A percentile compares a stretch with the other conserved stretches of the same genome.
phyloP scores from a whole-genome alignment of 2,329 filamentous ascomycete species.

The Apiospora aurea region DNA sequence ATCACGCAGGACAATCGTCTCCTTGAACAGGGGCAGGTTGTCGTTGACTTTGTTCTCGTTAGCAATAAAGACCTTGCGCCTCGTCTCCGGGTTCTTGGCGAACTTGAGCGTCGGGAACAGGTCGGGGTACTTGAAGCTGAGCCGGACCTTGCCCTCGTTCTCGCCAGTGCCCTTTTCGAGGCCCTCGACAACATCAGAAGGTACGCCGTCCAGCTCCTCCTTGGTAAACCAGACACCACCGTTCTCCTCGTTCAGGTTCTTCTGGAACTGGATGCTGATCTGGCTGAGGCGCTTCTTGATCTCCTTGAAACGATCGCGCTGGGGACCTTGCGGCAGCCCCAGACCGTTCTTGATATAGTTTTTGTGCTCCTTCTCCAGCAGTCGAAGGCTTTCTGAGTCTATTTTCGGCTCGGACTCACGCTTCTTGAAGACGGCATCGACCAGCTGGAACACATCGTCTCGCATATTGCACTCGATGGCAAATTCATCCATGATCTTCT shows the following conservation, averaged over 20 bases:
- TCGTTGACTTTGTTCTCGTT: constrained; percentile 83
- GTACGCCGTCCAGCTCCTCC: constrained; percentile 78
- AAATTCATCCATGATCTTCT: constrained; percentile 79
- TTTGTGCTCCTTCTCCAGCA: constrained; percentile 81
- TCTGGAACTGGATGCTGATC: constrained; percentile 77
- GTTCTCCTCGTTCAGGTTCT: constrained; percentile 83
- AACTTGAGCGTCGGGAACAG: constrained; percentile 82
- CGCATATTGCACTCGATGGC: constrained; percentile 81
- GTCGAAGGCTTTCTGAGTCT: constrained; percentile 72
- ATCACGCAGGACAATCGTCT: constrained; percentile 77
- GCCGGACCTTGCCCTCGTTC: constrained; percentile 75
- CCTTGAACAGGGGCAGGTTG: constrained; percentile 77
- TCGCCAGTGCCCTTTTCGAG: constrained; percentile 76
- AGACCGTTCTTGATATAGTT: constrained; percentile 80
- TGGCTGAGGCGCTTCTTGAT: constrained; percentile 82
- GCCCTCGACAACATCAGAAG: constrained; percentile 69
- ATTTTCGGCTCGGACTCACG: constrained; percentile 60
- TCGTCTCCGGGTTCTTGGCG: constrained; percentile 72
- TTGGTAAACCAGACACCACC: constrained; percentile 81
- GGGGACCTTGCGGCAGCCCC: constrained; percentile 70
- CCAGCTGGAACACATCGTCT: constrained; percentile 77
- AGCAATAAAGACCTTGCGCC: constrained; percentile 72
- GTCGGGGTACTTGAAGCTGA: constrained; percentile 86
- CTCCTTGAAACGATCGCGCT: constrained; percentile 83
- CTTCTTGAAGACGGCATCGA: constrained; percentile 65